Evolutionary conservation across 306 rosid genomes (phyloP).

Genomic region (Prinsepia uniflora): DNA sequence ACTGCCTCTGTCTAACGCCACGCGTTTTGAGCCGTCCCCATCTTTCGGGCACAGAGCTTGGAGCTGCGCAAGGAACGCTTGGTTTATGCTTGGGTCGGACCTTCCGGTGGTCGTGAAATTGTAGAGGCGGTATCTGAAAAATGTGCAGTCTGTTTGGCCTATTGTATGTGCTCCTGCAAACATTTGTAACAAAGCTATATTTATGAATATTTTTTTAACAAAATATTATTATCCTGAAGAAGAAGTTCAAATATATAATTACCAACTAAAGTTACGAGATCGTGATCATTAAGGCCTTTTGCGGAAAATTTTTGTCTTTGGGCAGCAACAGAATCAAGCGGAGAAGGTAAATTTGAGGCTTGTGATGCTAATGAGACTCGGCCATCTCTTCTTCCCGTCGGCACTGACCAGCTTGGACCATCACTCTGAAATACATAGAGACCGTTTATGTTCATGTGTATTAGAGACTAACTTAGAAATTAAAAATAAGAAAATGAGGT

Average conservation of each 20-base stretch:
- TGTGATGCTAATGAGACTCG: slow-evolving; percentile 40
- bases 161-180: slow-evolving; percentile 66
- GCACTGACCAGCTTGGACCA: slow-evolving; percentile 74
- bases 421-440: slow-evolving; percentile 33
- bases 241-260: neutral
- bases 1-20: slow-evolving; percentile 52
- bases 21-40: slow-evolving; percentile 52
- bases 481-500: too few relatives aligned
- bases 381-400: slow-evolving; percentile 73
- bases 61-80: slow-evolving; percentile 40
- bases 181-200: neutral
- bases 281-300: slow-evolving; percentile 65
- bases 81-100: slow-evolving; percentile 62
- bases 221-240: neutral
- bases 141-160: slow-evolving; percentile 60
- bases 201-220: too few relatives aligned
- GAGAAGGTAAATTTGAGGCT: slow-evolving; percentile 69
- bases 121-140: slow-evolving; percentile 55
- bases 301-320: slow-evolving; percentile 58
- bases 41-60: slow-evolving; percentile 46
- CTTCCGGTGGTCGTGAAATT: slow-evolving; percentile 57
- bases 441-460: too few relatives aligned
- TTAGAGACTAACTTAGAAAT: too few relatives aligned
- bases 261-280: slow-evolving; percentile 75
- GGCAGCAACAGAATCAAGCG: slow-evolving; percentile 56